Base-by-base conservation (phyloP, 2,329 filamentous ascomycete species). In the Diaporthe caulivora region DNA sequence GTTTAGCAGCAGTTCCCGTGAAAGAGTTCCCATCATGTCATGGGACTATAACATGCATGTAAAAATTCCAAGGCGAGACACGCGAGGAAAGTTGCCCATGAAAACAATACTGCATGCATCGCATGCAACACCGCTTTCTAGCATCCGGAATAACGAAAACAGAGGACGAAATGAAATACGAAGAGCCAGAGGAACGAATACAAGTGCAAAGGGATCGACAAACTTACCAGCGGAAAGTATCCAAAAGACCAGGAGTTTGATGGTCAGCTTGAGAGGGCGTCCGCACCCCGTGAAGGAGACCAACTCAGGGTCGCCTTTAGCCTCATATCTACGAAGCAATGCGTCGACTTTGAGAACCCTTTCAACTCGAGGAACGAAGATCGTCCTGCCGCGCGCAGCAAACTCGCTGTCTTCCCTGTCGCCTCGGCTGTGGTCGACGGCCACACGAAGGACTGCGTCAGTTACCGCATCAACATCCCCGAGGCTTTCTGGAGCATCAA, bases 171-270 rank as follows among this genome's bases (percentile, higher is more conserved):
- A 47, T 1, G 18, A 2, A 18, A 21, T 3, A 13, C 8, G 1
- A 21, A 34, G 34, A 34, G 5, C 5, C 34, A 9, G 9, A 34
- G 9, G 34, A 34, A 34, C 34, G 34, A 5, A 34, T 5, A 9
- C 9, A 34, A 9, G 34, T 34, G 9, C 34, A 9, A 34, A 5
- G 34, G 34, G 9, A 34, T 34, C 11, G 47, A n/a, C 21, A 17
- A 5, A 15, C 42, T 0, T 13, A 49, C 62, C 64, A 68, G 4
- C 37, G 34, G 31, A 70, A 70, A 8, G 67, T 70, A 3, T 70
- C 67, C 51, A 70, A 40, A 2, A 70, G 51, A 49, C 67, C 67
- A 17, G 67, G 67, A 1, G 67, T 70, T 70, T 70, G 26, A 70
- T 70, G 1, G 51, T 57, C 26, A 70, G 2, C 40, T 70, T 70